These are phyloP conservation scores for Adansonia grandidieri DNA, from an alignment of 441 rosid species.

Conservation along the genomic window DNA sequence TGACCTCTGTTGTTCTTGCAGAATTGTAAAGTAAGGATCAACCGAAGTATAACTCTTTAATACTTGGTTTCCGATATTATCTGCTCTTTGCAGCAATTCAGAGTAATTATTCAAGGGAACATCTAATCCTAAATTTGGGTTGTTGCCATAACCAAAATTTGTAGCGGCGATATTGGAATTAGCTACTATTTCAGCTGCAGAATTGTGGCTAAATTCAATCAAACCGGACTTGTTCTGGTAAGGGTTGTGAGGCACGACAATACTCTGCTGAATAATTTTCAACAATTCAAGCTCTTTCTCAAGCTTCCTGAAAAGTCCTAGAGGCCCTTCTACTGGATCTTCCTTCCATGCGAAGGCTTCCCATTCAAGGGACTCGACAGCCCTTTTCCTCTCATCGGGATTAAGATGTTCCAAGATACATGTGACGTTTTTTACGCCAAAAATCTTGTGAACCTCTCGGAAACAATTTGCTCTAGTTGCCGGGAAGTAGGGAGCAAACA, in stretches of 20 bases:
- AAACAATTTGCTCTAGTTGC: constrained; percentile 16
- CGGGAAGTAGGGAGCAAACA: constrained; percentile 34
- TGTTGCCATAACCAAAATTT: constrained; percentile 1
- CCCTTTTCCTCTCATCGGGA: background rate
- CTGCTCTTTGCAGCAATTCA: background rate
- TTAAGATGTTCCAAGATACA: constrained; percentile 8
- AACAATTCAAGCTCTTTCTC: constrained; percentile 6
- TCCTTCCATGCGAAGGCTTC: constrained; percentile 37
- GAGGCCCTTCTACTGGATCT: constrained; percentile 38
- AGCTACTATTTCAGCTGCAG: background rate
- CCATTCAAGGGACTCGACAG: constrained; percentile 40
- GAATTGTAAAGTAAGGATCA: background rate
- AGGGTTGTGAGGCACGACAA: background rate
- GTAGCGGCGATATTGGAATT: background rate
- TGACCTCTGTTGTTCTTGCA: background rate
- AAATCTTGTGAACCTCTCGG: constrained; percentile 28
- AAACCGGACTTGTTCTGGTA: background rate
- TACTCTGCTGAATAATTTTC: background rate
- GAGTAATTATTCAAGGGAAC: background rate
- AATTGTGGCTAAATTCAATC: background rate
- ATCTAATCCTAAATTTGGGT: constrained; percentile 2
- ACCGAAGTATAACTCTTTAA: background rate
- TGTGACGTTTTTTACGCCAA: constrained; percentile 36
- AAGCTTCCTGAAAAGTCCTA: constrained; percentile 25
- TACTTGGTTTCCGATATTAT: background rate